These are phyloP conservation scores for Chlorella sorokiniana DNA, from an alignment of 139 green algal species.

Conservation along the genomic window DNA sequence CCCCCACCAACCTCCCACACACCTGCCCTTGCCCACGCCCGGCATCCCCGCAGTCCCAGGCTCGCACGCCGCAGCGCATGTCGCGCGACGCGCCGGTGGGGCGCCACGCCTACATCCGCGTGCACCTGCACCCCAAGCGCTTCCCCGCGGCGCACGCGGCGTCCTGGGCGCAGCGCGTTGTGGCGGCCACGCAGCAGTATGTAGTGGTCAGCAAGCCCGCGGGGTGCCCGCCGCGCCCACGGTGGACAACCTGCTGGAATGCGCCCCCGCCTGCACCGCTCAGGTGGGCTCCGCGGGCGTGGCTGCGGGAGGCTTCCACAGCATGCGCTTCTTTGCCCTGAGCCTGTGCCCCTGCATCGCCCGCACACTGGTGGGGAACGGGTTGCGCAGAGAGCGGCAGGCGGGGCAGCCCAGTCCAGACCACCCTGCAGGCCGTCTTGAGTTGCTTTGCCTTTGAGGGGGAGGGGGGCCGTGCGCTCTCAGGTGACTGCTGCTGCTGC, in stretches of 20 bases:
- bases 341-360: no score
- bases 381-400: no score
- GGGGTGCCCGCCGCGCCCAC: conserved; percentile 65
- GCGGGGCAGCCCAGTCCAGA: no score
- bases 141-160: conserved; percentile 64
- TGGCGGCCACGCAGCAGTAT: conserved; percentile 50
- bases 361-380: no score
- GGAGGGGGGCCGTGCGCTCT: no score
- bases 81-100: conserved; percentile 13
- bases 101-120: conserved; percentile 65
- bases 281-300: conserved; percentile 25
- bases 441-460: no score
- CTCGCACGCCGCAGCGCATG: conserved; percentile 19
- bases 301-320: no score
- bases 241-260: conserved; percentile 61
- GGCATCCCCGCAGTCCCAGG: not conserved
- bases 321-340: not conserved
- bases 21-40: not conserved
- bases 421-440: no score
- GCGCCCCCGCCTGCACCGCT: conserved; percentile 44
- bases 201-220: conserved; percentile 86
- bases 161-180: conserved; percentile 51
- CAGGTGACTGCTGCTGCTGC: no score
- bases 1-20: not conserved
- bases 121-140: conserved; percentile 79